Percentiles rank a stretch among this genome's conserved stretches.
These are phyloP conservation scores for Pseudocercospora vitis DNA, from an alignment of 2,329 filamentous ascomycete species.

Conservation along the genomic window DNA sequence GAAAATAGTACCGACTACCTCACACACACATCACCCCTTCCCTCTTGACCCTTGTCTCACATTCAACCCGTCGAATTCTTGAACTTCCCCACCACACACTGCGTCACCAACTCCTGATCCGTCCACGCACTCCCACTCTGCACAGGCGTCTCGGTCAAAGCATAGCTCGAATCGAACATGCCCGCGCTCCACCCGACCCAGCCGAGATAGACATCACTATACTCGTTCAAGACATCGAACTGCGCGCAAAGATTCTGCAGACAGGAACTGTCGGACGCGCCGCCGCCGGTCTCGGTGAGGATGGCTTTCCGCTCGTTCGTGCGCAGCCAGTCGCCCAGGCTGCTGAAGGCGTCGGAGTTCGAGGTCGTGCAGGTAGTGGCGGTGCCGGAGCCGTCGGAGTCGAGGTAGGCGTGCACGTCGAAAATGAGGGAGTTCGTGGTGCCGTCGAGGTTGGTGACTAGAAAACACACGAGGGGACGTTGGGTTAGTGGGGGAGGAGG, in stretches of 20 bases:
- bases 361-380: constrained; percentile 38
- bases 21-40: too few species aligned
- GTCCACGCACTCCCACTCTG: constrained; percentile 27
- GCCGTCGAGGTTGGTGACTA: constrained; percentile 37
- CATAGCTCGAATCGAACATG: constrained; percentile 33
- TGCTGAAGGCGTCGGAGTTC: constrained; percentile 38
- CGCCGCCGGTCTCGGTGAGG: constrained; percentile 46
- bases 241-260: constrained; percentile 38
- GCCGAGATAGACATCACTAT: constrained; percentile 37
- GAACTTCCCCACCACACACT: constrained; percentile 36
- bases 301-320: constrained; percentile 42
- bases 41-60: too few species aligned
- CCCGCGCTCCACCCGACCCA: constrained; percentile 40
- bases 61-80: constrained; percentile 12
- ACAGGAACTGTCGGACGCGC: constrained; percentile 38
- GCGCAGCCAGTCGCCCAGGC: constrained; percentile 41
- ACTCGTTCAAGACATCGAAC: constrained; percentile 35
- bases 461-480: too few species aligned
- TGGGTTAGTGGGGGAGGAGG: too few species aligned
- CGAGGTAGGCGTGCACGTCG: constrained; percentile 47
- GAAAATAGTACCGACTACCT: not conserved
- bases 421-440: constrained; percentile 39
- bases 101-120: constrained; percentile 31
- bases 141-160: constrained; percentile 33
- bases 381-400: constrained; percentile 43